These are phyloP conservation scores for Pseudisothecium myosuroides DNA, from an alignment of 225 moss, liverwort and hornwort species.

Conservation along the genomic window DNA sequence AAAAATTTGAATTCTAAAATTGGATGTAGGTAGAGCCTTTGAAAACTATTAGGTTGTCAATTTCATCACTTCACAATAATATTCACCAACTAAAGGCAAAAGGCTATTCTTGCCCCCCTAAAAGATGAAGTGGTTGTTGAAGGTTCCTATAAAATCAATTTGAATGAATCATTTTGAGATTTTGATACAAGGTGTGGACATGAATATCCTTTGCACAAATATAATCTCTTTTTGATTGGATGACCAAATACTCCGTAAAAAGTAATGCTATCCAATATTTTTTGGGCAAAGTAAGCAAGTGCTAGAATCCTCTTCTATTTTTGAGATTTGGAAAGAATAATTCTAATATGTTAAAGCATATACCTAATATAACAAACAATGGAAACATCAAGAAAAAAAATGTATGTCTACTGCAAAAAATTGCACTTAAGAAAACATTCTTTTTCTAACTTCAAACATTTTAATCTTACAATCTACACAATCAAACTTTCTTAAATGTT, in stretches of 20 bases:
- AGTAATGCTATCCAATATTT: background rate
- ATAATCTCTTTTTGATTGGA: rapidly evolving
- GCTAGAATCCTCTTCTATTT: background rate
- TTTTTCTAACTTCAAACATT: background rate
- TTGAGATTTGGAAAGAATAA: background rate
- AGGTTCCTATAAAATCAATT: background rate
- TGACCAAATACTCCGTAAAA: too few relatives aligned
- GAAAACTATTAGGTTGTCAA: background rate
- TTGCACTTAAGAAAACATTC: background rate
- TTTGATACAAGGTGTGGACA: background rate
- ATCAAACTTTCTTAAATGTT: background rate
- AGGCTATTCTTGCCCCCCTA: rapidly evolving
- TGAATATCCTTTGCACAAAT: too few relatives aligned
- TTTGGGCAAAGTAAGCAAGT: background rate
- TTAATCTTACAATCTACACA: background rate
- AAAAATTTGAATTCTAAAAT: background rate
- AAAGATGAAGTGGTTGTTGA: rapidly evolving
- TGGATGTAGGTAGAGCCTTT: background rate
- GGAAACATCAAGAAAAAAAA: background rate
- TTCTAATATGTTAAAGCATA: too few relatives aligned
- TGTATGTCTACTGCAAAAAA: too few relatives aligned
- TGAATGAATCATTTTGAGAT: background rate
- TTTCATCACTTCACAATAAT: background rate
- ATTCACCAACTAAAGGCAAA: background rate
- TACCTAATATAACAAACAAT: background rate